Evolutionary conservation across 1,139 yeast genomes (phyloP).

Genomic region (Lizanozyma gosingica): DNA sequence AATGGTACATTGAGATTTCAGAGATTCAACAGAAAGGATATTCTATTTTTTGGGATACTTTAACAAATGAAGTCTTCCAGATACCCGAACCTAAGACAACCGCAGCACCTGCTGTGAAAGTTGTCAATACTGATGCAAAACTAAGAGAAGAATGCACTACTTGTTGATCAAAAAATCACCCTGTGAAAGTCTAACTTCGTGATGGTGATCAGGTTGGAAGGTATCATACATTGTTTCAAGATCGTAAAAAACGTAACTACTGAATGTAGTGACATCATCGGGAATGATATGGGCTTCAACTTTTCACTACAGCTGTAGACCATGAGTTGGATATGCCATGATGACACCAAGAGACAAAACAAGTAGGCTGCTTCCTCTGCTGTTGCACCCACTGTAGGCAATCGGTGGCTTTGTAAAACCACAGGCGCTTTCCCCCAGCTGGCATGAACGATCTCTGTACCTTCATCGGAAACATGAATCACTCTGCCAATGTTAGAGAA

Average conservation of each 20-base stretch:
- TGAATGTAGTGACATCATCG: conserved; percentile 10
- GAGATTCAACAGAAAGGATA: no score
- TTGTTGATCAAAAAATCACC: neutral
- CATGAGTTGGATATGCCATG: conserved; percentile 10
- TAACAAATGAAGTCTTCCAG: no score
- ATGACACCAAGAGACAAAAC: conserved; percentile 10
- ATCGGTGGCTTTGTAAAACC: conserved; percentile 12
- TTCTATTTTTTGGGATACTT: no score
- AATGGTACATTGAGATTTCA: no score
- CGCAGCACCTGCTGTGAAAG: no score
- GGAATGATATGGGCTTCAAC: conserved; percentile 7
- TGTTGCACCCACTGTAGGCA: conserved; percentile 11
- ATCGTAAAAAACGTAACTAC: conserved; percentile 8
- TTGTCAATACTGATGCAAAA: no score
- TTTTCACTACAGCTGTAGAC: conserved; percentile 10
- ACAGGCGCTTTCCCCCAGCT: conserved; percentile 9
- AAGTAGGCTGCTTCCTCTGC: conserved; percentile 13
- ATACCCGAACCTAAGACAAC: no score
- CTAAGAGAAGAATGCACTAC: no score
- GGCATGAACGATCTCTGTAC: conserved; percentile 9
- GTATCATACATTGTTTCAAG: conserved; percentile 11
- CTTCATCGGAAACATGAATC: conserved; percentile 10
- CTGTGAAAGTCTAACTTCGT: neutral
- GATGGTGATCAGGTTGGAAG: conserved; percentile 9
- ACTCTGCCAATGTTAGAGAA: conserved; percentile 10